Percentiles rank a stretch among this genome's conserved stretches.
Conservation (phyloP, 2,329 filamentous ascomycete genomes). For the Botrytis squamosa region DNA sequence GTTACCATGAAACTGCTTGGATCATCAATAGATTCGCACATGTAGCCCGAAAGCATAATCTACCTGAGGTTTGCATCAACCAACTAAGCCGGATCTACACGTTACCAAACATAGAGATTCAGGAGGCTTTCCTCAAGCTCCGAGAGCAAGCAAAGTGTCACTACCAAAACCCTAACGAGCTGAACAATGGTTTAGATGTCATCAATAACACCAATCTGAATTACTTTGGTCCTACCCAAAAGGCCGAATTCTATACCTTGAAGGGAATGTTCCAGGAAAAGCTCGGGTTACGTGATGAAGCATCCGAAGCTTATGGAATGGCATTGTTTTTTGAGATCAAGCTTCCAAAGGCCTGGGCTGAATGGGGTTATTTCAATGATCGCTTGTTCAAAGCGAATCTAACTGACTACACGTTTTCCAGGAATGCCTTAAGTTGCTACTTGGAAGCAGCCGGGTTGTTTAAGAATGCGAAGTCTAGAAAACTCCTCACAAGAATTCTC, state of each 20-base stretch:
- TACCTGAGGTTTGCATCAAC: conserved; percentile 95
- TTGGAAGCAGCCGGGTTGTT: conserved; percentile 93
- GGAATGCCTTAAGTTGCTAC: conserved; percentile 93
- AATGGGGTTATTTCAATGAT: conserved; percentile 99
- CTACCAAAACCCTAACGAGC: conserved; percentile 91
- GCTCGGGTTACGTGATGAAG: conserved; percentile 83
- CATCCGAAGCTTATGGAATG: conserved; percentile 90
- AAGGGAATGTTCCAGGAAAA: conserved; percentile 99
- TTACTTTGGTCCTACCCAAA: conserved; percentile 94
- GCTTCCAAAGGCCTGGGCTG: conserved; percentile 95
- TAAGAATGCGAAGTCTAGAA: conserved; percentile 95
- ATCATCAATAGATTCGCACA: conserved; percentile 99
- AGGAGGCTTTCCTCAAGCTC: conserved; percentile 96
- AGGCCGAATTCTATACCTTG: conserved; percentile 97
- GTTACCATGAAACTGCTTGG: conserved; percentile 98
- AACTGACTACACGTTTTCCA: conserved; percentile 75
- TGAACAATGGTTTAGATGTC: conserved; percentile 90
- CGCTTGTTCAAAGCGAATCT: conserved; percentile 92
- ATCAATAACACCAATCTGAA: conserved; percentile 99
- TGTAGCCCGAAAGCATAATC: conserved; percentile 92
- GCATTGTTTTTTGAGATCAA: conserved; percentile 95
- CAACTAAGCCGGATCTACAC: conserved; percentile 98
- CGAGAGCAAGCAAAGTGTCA: conserved; percentile 99
- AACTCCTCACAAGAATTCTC: conserved; percentile 86
- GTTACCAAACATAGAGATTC: conserved; percentile 97